phyloP scores from a whole-genome alignment of 129 eudicot genomes.

The carrot (Daucus carota) region DH1_v3.0 NC_030384.2:40773501-40774000 shows the following conservation, averaged over 20 bases:
- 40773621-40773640: background rate
- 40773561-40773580: background rate
- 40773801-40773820: conserved; percentile 49
- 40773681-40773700: conserved; percentile 44
- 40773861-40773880: background rate
- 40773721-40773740: conserved; percentile 94
- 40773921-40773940: background rate
- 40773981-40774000: background rate
- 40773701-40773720: conserved; percentile 85
- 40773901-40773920: background rate
- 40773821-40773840: conserved; percentile 10
- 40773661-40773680: background rate
- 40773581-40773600: background rate
- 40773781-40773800: conserved; percentile 52
- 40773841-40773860: background rate
- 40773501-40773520: background rate
- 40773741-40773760: conserved; percentile 51
- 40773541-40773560: background rate
- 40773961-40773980: background rate
- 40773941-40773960: background rate
- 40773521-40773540: background rate
- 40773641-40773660: background rate
- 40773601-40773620: background rate
- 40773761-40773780: conserved; percentile 45
- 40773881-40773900: background rate